These are phyloP conservation scores for Hebeloma cylindrosporum DNA, from an alignment of 768 basidiomycete species.

Conservation along the genomic window DNA sequence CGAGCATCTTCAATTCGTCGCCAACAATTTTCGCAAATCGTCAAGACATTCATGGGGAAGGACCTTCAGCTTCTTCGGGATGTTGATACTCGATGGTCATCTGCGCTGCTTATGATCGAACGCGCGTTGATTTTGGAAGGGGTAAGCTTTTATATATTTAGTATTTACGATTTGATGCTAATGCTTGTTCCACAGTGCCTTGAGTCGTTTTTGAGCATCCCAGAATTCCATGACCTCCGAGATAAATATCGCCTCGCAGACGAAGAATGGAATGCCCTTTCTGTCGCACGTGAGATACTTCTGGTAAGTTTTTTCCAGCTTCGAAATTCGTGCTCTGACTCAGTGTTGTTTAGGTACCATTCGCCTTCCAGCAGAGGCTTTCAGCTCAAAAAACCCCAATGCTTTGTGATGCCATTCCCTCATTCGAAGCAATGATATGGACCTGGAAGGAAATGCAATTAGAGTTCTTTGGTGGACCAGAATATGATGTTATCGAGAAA, in stretches of 20 bases:
- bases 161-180: conserved; percentile 4
- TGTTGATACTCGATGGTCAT: conserved; percentile 32
- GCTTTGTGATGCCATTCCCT: conserved; percentile 26
- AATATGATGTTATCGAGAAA: conserved; percentile 20
- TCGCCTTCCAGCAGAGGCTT: conserved; percentile 32
- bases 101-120: conserved; percentile 30
- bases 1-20: conserved; percentile 13
- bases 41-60: not conserved
- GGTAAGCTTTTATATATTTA: conserved; percentile 13
- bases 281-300: conserved; percentile 23
- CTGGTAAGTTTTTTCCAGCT: conserved; percentile 21
- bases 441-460: conserved; percentile 21
- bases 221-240: conserved; percentile 25
- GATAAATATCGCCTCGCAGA: conserved; percentile 19
- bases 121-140: conserved; percentile 15
- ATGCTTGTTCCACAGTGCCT: no score
- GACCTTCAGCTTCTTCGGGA: conserved; percentile 30
- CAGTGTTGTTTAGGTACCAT: conserved; percentile 24
- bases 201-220: not conserved
- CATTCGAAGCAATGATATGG: conserved; percentile 25
- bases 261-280: conserved; percentile 26
- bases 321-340: not conserved
- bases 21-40: conserved; percentile 12
- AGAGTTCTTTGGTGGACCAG: conserved; percentile 1
- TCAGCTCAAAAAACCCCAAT: conserved; percentile 31